A percentile compares a stretch with the other conserved stretches of the same genome.
phyloP scores from a whole-genome alignment of 257 asterid genomes.

The Fraxinus americana region DNA sequence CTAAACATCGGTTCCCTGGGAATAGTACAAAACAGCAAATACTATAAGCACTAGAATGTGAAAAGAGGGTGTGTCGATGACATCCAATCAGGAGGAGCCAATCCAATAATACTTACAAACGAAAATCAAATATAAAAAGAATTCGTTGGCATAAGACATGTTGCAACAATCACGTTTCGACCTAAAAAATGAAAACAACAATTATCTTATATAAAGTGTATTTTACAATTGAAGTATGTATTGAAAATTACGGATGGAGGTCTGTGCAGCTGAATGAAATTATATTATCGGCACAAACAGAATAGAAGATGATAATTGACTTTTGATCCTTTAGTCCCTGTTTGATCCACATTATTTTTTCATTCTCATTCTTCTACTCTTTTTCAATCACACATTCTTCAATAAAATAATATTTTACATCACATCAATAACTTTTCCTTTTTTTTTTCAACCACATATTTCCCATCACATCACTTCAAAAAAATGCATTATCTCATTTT shows the following conservation, averaged over 20 bases:
- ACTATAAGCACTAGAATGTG: neutral
- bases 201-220: neutral
- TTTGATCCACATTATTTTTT: no score
- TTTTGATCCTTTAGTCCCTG: no score
- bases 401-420: no score
- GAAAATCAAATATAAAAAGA: neutral
- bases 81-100: neutral
- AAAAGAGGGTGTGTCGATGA: neutral
- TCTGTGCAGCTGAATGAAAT: no score
- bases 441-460: no score
- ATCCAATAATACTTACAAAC: neutral
- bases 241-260: neutral
- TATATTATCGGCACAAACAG: no score
- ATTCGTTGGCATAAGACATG: neutral
- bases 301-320: no score
- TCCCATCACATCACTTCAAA: no score
- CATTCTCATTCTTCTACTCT: no score
- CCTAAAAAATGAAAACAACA: neutral
- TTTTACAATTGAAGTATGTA: neutral
- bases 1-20: slow-evolving; percentile 80
- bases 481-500: no score
- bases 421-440: no score
- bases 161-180: neutral
- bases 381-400: no score
- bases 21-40: slow-evolving; percentile 15